Base-by-base conservation (phyloP, 331 rosid genomes). In the Acacia pycnantha region DNA sequence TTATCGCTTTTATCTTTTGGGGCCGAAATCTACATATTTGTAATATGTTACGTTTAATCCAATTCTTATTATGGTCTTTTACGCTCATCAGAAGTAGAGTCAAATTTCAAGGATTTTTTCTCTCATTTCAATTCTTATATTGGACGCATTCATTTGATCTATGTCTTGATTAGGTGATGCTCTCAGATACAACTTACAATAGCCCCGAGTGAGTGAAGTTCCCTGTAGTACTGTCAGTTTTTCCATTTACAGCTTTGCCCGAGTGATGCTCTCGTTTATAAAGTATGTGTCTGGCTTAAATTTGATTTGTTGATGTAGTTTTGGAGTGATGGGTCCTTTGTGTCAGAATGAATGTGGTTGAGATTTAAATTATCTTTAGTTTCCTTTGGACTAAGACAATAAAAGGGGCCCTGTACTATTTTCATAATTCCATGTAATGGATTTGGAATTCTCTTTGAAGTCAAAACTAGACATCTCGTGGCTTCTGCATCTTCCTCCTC, bases 181-280 rank as follows among this genome's bases (percentile, higher is more conserved):
- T 56, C 64, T 11, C 43, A 26, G 79, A 66, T 68, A 26, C 73
- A 67, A 29, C 65, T n/a, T 47, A 67, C 69, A 21, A 8, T 40
- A 26, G 40, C 10, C 58, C 58, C 26, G 7, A 74, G 77, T 70
- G 41, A 61, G 59, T 70, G 65, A 43, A 82, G 19, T 46, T 64
- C 19, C 26, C 44, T 61, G 62, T 37, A 75, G 67, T 76, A 74
- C 11, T 72, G 31, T 43, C 77, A 61, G 56, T 71, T 78, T 83
- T 71, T 65, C 73, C 33, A 58, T 24, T 58, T 58, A 3, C 66
- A 58, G 3, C 51, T 56, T 16, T 16, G 61, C 6, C 27, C 8
- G 11, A 21, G 35, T 73, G 81, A 56, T 58, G 76, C 82, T 70
- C 46, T 82, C 79, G 44, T 37, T 74, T 54, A 61, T 80, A 46